Base-by-base conservation (phyloP, 305 asterid species). In the Fraxinus dipetala region DNA sequence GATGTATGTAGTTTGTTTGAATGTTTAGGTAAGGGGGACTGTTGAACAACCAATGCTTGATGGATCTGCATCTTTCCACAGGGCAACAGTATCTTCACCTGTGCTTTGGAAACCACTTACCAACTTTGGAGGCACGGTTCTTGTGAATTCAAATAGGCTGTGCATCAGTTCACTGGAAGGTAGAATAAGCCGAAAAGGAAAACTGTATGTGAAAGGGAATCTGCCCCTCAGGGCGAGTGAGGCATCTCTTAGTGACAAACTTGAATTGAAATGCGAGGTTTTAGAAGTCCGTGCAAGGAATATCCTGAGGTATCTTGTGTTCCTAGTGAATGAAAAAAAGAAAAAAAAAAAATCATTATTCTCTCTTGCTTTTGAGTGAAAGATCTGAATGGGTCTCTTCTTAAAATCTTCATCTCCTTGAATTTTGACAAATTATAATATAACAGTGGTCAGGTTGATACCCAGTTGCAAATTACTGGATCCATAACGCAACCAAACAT, bases 21-120 rank as follows among this genome's bases (percentile, higher is more conserved):
- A 80, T 78, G n/a, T 85, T 73, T 86, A 96, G 99, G 97, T 94
- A 84, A 91, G 99, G 88, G 99, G 99, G 65, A 94, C 99, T 9
- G 98, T 96, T 84, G 99, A 96, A 87, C 98, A 96, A 83, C 99
- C 99, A 5, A 84, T 96, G 72, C 90, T 96, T 34, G 97, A 96
- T 87, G 99, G 99, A 73, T 94, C 99, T 80, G 99, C 99, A 79
- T 92, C 94, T 88, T 94, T 96, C 86, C 93, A 96, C 87, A 90
- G 98, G 93, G 99, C 97, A 73, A 92, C 97, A 16, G 92, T 96
- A 78, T 93, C 98, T 86, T 94, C 99, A 30, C 99, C 98, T 84
- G 98, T 94, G 35, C 96, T 96, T 75, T 85, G 97, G 81, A 92
- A 91, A 88, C 99, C 99, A 70, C 80, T 96, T 51, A 94, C 99